A percentile compares a stretch with the other conserved stretches of the same genome.
phyloP scores from a whole-genome alignment of 2,329 filamentous ascomycete genomes.

The Penicillium sp. region DNA sequence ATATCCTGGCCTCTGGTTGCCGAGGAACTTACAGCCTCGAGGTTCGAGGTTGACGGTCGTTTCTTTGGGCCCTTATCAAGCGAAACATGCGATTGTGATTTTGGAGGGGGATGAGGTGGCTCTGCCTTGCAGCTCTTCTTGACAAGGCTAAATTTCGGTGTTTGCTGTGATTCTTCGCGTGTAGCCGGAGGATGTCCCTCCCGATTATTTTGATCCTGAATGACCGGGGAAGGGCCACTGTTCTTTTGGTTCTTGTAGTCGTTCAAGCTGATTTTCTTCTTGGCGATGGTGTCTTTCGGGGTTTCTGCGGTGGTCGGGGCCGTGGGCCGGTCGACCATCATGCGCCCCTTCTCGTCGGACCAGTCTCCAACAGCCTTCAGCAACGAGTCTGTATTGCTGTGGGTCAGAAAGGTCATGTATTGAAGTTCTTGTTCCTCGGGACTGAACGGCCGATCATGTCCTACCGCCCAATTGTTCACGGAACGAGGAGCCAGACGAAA shows the following conservation, averaged over 20 bases:
- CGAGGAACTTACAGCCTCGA: constrained; percentile 14
- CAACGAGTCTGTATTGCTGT: constrained; percentile 56
- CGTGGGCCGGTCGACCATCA: constrained; percentile 44
- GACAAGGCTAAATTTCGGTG: constrained; percentile 16
- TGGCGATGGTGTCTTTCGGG: constrained; percentile 43
- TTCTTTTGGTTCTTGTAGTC: constrained; percentile 61
- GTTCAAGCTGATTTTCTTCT: constrained; percentile 63
- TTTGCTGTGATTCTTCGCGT: constrained; percentile 21
- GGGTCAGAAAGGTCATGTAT: constrained; percentile 62
- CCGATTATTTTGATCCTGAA: constrained; percentile 21
- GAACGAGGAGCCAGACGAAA: constrained; percentile 45
- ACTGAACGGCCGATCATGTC: constrained; percentile 54
- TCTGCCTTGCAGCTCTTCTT: constrained; percentile 18
- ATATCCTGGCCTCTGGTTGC: constrained; percentile 22
- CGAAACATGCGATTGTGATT: constrained; percentile 13
- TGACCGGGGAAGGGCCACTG: constrained; percentile 30
- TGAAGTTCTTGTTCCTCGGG: constrained; percentile 59
- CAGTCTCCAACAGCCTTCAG: constrained; percentile 56
- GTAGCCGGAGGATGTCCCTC: constrained; percentile 13
- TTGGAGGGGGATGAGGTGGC: constrained; percentile 9
- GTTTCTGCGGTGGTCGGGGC: constrained; percentile 41
- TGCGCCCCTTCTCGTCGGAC: constrained; percentile 50
- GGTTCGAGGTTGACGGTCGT: constrained; percentile 25
- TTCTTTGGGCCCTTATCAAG: constrained; percentile 26
- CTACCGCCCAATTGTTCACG: constrained; percentile 49